Base-by-base conservation (phyloP, 352 stramenopile genomes). In the Phytophthora multivora region DNA sequence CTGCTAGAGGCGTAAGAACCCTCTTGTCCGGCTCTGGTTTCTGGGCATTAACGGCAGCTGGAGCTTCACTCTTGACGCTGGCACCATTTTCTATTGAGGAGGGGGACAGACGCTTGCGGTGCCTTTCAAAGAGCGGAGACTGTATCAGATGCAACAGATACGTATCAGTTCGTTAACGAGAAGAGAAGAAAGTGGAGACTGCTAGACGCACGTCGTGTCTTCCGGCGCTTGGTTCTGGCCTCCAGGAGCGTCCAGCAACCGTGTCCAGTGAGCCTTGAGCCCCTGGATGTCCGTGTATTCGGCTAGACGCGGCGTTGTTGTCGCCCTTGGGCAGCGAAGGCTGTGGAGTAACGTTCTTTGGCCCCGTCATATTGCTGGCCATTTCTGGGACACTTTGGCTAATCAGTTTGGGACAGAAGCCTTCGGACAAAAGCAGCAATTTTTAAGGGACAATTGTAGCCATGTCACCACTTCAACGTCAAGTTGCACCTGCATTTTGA, bases 131-230 rank as follows among this genome's bases (percentile, higher is more conserved):
- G 19, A 56, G 26, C 30, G 54, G 43, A 40, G 45, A 36, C 52
- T 65, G 25, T 42, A 16, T 7, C n/a, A 30, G 28, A 13, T 30
- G 16, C 30, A 39, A 39, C 38, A 28, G 19, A 40, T 18, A 47
- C 8, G 18, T 16, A 48, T 47, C 36, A 57, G 50, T 49, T 48
- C 25, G 10, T 35, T 11, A 26, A 26, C 33, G 28, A 33, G 28
- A 33, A 33, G 28, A 33, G 28, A 33, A 33, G 28, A 9, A 33
- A 3, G 28, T 9, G 8, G 4, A 13, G 11, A 9, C 10, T 33
- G 28, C 1, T 13, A 13, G 3, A 52, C 68, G 26, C 46, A 76
- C 63, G 39, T 76, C 45, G 28, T 73, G 65, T 50, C 56, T 54
- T 15, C 50, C 33, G 30, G 30, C 46, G 16, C 46, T 47, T 46